A percentile compares a stretch with the other conserved stretches of the same genome.
These are phyloP conservation scores for Plenodomus biglobosus DNA, from an alignment of 2,329 filamentous ascomycete genomes.

Conservation along the genomic window DNA sequence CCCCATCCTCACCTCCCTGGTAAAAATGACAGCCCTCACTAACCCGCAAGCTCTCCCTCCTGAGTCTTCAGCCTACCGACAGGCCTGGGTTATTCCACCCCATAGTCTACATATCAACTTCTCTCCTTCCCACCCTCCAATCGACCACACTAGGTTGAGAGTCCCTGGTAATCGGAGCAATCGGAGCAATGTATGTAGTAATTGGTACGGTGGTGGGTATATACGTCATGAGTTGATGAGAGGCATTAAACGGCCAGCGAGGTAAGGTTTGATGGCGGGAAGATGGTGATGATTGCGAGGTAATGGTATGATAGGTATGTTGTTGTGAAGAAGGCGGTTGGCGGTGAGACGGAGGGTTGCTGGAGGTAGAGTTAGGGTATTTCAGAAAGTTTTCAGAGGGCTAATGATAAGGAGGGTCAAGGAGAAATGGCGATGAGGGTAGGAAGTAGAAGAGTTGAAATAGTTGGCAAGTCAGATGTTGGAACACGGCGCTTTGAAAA, in stretches of 20 bases:
- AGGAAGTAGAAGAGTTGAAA: not conserved
- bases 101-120: no score
- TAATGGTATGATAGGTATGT: constrained; percentile 64
- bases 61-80: no score
- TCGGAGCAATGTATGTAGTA: constrained; percentile 60
- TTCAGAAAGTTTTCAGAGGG: constrained; percentile 26
- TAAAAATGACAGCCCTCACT: no score
- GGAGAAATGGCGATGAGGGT: not conserved
- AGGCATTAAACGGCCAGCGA: constrained; percentile 57
- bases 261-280: constrained; percentile 58
- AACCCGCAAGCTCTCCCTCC: no score
- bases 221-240: constrained; percentile 60
- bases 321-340: constrained; percentile 58
- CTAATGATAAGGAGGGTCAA: constrained; percentile 17
- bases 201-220: constrained; percentile 60
- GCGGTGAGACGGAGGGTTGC: constrained; percentile 61
- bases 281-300: constrained; percentile 61
- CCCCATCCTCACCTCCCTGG: no score
- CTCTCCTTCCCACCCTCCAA: no score
- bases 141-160: no score
- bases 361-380: constrained; percentile 34
- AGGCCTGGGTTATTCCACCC: no score
- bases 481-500: no score
- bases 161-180: constrained; percentile 59
- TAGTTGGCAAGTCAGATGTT: not conserved